Conservation (phyloP, 2,329 filamentous ascomycete genomes). For the Apiospora kogelbergensis region DNA sequence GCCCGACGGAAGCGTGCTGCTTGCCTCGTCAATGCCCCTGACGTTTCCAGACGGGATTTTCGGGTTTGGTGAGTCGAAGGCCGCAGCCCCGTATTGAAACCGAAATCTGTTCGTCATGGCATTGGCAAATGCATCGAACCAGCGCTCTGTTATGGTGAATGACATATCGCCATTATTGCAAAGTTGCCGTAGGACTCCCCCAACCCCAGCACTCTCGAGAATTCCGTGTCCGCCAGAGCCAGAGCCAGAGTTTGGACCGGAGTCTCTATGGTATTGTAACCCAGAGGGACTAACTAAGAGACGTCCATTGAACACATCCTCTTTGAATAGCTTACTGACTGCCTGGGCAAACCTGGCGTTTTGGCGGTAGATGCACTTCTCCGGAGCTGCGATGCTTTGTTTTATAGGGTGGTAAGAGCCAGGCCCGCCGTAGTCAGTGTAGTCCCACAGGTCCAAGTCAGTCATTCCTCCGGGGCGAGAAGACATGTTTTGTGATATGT, state of each 20-base stretch:
- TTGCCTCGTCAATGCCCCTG: background rate
- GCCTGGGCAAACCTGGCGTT: background rate
- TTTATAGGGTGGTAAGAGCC: background rate
- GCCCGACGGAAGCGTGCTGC: background rate
- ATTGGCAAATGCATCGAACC: background rate
- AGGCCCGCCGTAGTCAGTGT: background rate
- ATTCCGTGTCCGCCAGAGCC: background rate
- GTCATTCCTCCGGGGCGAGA: background rate
- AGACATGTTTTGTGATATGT: background rate
- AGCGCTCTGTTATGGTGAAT: background rate
- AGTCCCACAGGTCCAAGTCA: background rate
- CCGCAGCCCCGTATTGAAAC: background rate
- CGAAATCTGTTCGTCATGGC: background rate
- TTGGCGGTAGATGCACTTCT: background rate
- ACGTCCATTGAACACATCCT: background rate
- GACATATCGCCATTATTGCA: background rate
- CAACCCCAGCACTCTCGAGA: background rate
- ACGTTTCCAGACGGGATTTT: background rate
- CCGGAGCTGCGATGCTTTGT: background rate
- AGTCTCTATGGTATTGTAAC: too few relatives aligned
- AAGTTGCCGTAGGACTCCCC: background rate
- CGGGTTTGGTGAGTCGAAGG: background rate
- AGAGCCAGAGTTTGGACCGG: too few relatives aligned
- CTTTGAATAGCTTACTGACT: background rate
- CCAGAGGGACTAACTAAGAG: too few relatives aligned